Percentiles rank a stretch among this genome's conserved stretches.
Conservation (phyloP, 345 rosid genomes). For the Mallotus nudiflorus region DNA sequence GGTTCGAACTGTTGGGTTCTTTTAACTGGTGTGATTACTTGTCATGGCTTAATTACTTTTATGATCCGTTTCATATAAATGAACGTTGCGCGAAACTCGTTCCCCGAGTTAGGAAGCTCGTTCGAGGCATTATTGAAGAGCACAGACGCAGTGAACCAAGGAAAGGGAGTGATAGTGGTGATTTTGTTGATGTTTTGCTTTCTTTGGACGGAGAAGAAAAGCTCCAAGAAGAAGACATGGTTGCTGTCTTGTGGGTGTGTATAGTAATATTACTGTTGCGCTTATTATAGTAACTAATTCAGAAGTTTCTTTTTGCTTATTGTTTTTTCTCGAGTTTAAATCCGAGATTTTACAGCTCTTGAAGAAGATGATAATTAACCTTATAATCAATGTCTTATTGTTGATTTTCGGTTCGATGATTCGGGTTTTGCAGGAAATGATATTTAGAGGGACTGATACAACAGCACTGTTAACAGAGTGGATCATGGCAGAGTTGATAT, state of each 20-base stretch:
- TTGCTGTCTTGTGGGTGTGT: constrained; percentile 86
- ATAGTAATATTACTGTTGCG: no score
- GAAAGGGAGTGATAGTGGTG: constrained; percentile 36
- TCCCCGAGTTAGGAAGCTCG: constrained; percentile 61
- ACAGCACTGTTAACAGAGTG: constrained; percentile 89
- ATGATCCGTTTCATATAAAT: constrained; percentile 54
- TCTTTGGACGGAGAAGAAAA: constrained; percentile 72
- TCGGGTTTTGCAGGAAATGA: constrained; percentile 63
- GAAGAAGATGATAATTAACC: no score
- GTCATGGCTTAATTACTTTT: constrained; percentile 58
- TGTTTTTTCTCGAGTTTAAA: no score
- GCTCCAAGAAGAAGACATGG: constrained; percentile 76
- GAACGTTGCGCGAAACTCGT: constrained; percentile 74
- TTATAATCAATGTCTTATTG: no score
- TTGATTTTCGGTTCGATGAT: no score
- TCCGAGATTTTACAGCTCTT: no score
- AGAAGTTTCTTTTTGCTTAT: not conserved
- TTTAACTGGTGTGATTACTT: constrained; percentile 80
- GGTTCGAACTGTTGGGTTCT: constrained; percentile 81
- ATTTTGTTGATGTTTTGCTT: constrained; percentile 80
- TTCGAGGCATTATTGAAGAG: constrained; percentile 52
- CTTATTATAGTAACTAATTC: no score
- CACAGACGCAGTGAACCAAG: constrained; percentile 37
- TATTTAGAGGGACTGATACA: constrained; percentile 89
- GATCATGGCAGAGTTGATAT: constrained; percentile 78